Evolutionary conservation across 306 rosid species (phyloP).

Genomic region (barrel medic (Medicago truncatula)): MtrunA17r5.0-ANR NC_053043.1:4411001-4411500

Average conservation of each 20-base stretch:
- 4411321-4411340: conserved; percentile 40
- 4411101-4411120: conserved; percentile 81
- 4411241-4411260: conserved; percentile 63
- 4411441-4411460: conserved; percentile 75
- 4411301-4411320: conserved; percentile 16
- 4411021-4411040: conserved; percentile 53
- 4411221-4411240: conserved; percentile 91
- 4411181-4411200: conserved; percentile 23
- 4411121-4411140: conserved; percentile 78
- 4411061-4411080: conserved; percentile 41
- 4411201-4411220: conserved; percentile 70
- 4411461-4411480: conserved; percentile 79
- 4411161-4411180: conserved; percentile 71
- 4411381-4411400: not conserved
- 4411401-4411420: conserved; percentile 61
- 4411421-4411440: conserved; percentile 61
- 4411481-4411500: conserved; percentile 71
- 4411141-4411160: conserved; percentile 20
- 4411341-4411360: conserved; percentile 62
- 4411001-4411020: conserved; percentile 28
- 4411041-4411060: conserved; percentile 98
- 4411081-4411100: conserved; percentile 54
- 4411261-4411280: conserved; percentile 8
- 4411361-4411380: conserved; percentile 8
- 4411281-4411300: too few relatives aligned